Percentiles rank a stretch among this genome's conserved stretches.
Evolutionary conservation across 805 yeast genomes (phyloP).

Genomic region (Saturnispora dispora): DNA sequence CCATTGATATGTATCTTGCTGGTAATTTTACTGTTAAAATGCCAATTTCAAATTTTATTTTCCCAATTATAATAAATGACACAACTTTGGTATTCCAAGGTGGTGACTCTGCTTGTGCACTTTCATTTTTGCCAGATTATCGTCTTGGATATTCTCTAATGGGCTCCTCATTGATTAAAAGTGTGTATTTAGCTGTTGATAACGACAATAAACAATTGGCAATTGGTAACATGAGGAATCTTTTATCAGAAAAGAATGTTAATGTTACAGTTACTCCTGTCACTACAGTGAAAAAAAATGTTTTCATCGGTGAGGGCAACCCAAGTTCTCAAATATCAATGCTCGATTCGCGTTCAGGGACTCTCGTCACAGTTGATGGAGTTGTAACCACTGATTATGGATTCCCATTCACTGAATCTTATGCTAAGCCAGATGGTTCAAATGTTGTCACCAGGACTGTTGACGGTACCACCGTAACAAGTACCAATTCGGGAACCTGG

Average conservation of each 20-base stretch:
- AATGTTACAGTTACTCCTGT: neutral
- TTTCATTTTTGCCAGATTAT: conserved; percentile 42
- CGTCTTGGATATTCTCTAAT: conserved; percentile 41
- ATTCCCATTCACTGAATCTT: conserved; percentile 4
- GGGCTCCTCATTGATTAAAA: conserved; percentile 50
- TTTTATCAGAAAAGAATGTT: conserved; percentile 23
- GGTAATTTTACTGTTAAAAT: conserved; percentile 36
- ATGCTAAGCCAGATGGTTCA: conserved; percentile 1
- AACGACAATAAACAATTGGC: conserved; percentile 48
- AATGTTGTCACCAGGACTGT: conserved; percentile 2
- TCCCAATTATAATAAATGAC: conserved; percentile 30
- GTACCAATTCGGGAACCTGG: neutral
- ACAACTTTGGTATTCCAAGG: conserved; percentile 37
- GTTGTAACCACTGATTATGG: conserved; percentile 4
- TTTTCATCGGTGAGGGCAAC: conserved; percentile 1
- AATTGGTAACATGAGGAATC: conserved; percentile 31
- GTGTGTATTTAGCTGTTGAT: conserved; percentile 54
- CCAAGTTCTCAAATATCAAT: neutral
- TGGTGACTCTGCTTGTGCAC: conserved; percentile 49
- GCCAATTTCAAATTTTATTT: conserved; percentile 41
- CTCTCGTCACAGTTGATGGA: conserved; percentile 4
- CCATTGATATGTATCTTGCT: conserved; percentile 45
- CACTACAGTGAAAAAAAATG: neutral
- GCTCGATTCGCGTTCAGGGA: neutral
- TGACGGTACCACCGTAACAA: neutral